Evolutionary conservation across 2,329 filamentous ascomycete species (phyloP).

Genomic region (Aspergillus novoparasiticus): DNA sequence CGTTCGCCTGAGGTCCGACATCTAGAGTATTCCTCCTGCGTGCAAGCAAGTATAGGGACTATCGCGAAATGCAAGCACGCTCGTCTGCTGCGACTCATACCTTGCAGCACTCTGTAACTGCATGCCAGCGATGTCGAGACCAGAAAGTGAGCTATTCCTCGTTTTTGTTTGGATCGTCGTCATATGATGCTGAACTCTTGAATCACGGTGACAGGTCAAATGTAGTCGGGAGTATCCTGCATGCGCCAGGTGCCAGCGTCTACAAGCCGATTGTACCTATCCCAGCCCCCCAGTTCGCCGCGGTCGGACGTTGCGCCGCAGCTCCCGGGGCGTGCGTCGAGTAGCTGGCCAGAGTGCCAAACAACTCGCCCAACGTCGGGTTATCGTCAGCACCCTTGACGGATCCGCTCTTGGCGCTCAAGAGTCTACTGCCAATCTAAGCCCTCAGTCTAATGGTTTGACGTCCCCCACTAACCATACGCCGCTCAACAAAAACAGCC

Average conservation of each 20-base stretch:
- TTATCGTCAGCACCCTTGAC: neutral
- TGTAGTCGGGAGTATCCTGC: neutral
- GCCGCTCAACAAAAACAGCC: neutral
- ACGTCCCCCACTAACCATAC: neutral
- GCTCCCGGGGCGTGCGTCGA: neutral
- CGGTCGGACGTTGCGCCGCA: neutral
- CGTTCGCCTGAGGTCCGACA: neutral
- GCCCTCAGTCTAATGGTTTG: neutral
- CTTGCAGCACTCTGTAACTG: neutral
- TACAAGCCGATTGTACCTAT: neutral
- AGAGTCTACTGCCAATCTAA: neutral
- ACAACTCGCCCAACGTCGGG: neutral
- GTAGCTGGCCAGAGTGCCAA: neutral
- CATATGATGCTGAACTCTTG: neutral
- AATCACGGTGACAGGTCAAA: neutral
- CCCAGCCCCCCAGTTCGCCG: neutral
- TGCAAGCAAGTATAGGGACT: neutral
- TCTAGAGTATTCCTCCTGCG: neutral
- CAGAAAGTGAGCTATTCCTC: neutral
- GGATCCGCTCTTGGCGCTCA: neutral
- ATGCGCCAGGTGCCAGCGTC: neutral
- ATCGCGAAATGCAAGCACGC: neutral
- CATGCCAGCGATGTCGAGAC: neutral
- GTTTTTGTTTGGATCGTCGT: neutral
- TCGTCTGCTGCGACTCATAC: neutral